A percentile compares a stretch with the other conserved stretches of the same genome.
phyloP scores from a whole-genome alignment of 148 eudicot species.

The Beta vulgaris region DNA sequence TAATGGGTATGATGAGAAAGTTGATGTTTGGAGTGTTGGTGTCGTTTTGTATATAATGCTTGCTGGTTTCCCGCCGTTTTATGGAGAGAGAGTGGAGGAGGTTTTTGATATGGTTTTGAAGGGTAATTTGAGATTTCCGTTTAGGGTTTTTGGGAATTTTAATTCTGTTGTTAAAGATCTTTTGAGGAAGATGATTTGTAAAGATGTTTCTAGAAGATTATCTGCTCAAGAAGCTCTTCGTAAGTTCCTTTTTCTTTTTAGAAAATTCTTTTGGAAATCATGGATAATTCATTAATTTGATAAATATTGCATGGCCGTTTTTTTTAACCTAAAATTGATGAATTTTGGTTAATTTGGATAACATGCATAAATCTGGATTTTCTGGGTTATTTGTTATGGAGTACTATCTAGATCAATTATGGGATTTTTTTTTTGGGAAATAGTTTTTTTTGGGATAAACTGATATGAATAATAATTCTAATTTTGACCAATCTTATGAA shows the following conservation, averaged over 20 bases:
- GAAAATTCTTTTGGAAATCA: neutral
- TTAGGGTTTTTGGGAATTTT: slow-evolving; percentile 37
- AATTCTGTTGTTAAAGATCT: slow-evolving; percentile 54
- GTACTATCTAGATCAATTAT: no score
- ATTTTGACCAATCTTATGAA: no score
- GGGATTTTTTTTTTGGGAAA: no score
- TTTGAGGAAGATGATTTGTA: slow-evolving; percentile 54
- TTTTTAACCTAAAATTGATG: neutral
- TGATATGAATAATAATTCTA: no score
- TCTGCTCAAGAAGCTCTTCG: slow-evolving; percentile 62
- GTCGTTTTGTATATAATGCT: slow-evolving; percentile 59
- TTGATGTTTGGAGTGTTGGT: slow-evolving; percentile 73
- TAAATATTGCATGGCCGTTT: neutral
- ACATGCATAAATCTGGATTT: no score
- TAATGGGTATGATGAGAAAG: slow-evolving; percentile 47
- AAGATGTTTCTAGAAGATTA: slow-evolving; percentile 52
- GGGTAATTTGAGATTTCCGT: slow-evolving; percentile 62
- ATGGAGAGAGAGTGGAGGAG: slow-evolving; percentile 46
- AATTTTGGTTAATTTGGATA: neutral
- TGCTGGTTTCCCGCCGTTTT: slow-evolving; percentile 62
- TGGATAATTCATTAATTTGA: no score
- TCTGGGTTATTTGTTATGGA: no score
- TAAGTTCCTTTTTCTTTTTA: slow-evolving; percentile 26
- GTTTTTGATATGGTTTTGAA: slow-evolving; percentile 53
- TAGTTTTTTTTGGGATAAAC: no score